Evolutionary conservation across 306 rosid species (phyloP).

Genomic region (Lathyrus oleraceus): DNA sequence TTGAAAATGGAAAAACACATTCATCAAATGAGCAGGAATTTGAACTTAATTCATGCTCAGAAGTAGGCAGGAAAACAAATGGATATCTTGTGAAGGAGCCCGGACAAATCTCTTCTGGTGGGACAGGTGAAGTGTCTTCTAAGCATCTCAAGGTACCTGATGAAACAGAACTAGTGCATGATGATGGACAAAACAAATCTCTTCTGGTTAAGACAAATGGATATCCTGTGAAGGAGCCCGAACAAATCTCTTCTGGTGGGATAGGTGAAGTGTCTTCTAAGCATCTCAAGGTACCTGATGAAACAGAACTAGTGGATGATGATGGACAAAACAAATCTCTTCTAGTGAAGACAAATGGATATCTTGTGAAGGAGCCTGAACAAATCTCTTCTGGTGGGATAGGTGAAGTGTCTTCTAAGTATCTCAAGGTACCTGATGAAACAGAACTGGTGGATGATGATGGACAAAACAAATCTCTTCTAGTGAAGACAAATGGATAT

Average conservation of each 20-base stretch:
- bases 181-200: constrained; percentile 49
- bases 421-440: constrained; percentile 42
- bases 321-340: constrained; percentile 48
- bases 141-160: constrained; percentile 38
- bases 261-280: constrained; percentile 45
- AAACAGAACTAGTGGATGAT: constrained; percentile 44
- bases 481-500: constrained; percentile 22
- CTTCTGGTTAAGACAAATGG: too few relatives aligned
- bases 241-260: constrained; percentile 35
- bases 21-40: constrained; percentile 52
- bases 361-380: constrained; percentile 43
- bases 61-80: constrained; percentile 35
- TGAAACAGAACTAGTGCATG: constrained; percentile 44
- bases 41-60: constrained; percentile 42
- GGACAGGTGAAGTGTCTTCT: constrained; percentile 46
- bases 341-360: neutral
- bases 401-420: constrained; percentile 45
- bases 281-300: constrained; percentile 40
- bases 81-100: constrained; percentile 45
- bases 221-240: constrained; percentile 41
- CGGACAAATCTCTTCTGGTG: constrained; percentile 45
- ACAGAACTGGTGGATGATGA: constrained; percentile 44
- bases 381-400: constrained; percentile 34
- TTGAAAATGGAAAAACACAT: constrained; percentile 45
- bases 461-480: constrained; percentile 44